Evolutionary conservation across 2,329 filamentous ascomycete species (phyloP).

Genomic region (Fusarium anguioides): DNA sequence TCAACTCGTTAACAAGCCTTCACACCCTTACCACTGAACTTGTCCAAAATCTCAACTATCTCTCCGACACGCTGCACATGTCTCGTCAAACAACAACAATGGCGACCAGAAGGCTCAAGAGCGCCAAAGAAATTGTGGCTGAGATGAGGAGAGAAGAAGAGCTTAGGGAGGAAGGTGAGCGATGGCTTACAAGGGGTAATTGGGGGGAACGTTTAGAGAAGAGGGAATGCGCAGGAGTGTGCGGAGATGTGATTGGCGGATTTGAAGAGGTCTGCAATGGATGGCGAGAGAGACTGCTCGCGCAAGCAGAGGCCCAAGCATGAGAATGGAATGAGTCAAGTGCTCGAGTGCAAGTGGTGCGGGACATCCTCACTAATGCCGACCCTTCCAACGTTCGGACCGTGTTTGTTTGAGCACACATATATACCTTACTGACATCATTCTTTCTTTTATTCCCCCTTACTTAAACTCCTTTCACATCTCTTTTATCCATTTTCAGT

Average conservation of each 20-base stretch:
- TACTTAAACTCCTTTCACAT: constrained; percentile 9
- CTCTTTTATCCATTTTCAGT: constrained; percentile 24
- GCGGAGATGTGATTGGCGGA: constrained; percentile 87
- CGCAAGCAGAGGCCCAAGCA: constrained; percentile 65
- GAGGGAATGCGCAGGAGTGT: constrained; percentile 85
- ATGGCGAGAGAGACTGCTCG: constrained; percentile 81
- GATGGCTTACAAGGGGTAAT: constrained; percentile 83
- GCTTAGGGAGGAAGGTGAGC: constrained; percentile 81
- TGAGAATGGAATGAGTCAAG: constrained; percentile 28
- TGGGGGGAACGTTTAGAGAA: constrained; percentile 82
- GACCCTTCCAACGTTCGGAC: constrained; percentile 11
- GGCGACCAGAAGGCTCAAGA: constrained; percentile 81
- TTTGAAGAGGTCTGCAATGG: constrained; percentile 91
- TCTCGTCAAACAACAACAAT: constrained; percentile 87
- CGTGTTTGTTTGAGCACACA: constrained; percentile 15
- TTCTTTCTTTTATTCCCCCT: constrained; percentile 10
- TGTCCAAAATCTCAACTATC: constrained; percentile 82
- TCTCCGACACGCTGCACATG: constrained; percentile 95
- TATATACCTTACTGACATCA: constrained; percentile 6
- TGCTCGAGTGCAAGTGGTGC: constrained; percentile 20
- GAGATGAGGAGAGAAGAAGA: constrained; percentile 89
- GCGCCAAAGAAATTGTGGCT: constrained; percentile 84
- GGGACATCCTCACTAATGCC: constrained; percentile 22
- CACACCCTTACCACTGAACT: constrained; percentile 78
- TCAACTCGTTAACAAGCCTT: constrained; percentile 74